phyloP scores from a whole-genome alignment of 2,329 filamentous ascomycete species.

The Ophiosphaerella narmari region DNA sequence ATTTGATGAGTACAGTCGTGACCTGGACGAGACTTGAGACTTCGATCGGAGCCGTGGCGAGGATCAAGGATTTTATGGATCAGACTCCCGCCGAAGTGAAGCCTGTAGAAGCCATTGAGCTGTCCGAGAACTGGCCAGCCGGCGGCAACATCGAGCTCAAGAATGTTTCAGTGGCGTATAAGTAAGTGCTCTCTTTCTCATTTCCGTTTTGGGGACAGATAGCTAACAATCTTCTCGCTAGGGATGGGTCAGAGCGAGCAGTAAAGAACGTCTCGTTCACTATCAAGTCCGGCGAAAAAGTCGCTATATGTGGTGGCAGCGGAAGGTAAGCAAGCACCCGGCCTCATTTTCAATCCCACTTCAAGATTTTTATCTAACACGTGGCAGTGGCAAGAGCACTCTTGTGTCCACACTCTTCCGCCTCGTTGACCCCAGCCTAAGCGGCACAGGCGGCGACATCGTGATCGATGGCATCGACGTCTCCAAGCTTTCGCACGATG shows the following conservation, averaged over 20 bases:
- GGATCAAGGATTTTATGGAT: conserved; percentile 55
- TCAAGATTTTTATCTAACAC: conserved; percentile 46
- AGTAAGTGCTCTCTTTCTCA: background rate
- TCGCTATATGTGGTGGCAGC: conserved; percentile 51
- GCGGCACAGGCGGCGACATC: conserved; percentile 41
- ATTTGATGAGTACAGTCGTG: conserved; percentile 50
- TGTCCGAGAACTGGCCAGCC: conserved; percentile 45
- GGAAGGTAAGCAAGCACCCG: no score
- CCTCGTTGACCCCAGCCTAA: conserved; percentile 47
- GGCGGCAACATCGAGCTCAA: conserved; percentile 13
- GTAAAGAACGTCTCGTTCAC: conserved; percentile 10
- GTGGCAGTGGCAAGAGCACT: conserved; percentile 50
- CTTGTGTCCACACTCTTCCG: conserved; percentile 52
- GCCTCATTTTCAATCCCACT: no score
- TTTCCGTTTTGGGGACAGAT: background rate
- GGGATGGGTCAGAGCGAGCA: conserved; percentile 6
- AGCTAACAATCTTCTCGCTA: background rate
- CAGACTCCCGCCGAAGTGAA: conserved; percentile 41
- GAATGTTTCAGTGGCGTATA: background rate
- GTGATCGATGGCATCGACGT: conserved; percentile 55
- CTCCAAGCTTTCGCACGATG: conserved; percentile 43
- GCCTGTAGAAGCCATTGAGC: conserved; percentile 4
- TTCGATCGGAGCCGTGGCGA: conserved; percentile 58
- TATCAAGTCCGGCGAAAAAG: conserved; percentile 8
- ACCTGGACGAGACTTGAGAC: conserved; percentile 63